Percentiles rank a stretch among this genome's conserved stretches.
phyloP scores from a whole-genome alignment of 495 filamentous ascomycete genomes.

The Penicillium crystallinum region DNA sequence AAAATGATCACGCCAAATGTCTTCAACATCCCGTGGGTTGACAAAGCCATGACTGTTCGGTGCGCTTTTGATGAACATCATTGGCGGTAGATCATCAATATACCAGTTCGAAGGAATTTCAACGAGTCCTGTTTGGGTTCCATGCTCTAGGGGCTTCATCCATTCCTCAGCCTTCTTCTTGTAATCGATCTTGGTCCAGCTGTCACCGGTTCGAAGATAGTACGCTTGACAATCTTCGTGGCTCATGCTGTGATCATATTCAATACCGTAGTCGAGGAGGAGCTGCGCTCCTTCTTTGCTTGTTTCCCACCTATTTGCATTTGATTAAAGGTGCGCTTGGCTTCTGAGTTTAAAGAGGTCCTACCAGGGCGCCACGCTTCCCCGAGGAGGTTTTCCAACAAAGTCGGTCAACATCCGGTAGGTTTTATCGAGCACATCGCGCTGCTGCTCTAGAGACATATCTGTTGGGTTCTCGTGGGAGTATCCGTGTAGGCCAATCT shows the following conservation, averaged over 20 bases:
- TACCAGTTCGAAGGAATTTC: constrained; percentile 67
- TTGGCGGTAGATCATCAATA: constrained; percentile 55
- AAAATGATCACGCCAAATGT: constrained; percentile 59
- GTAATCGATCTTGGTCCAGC: constrained; percentile 58
- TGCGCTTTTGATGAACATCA: constrained; percentile 59
- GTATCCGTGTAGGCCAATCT: constrained; percentile 72
- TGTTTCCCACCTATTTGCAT: constrained; percentile 52
- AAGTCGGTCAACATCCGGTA: constrained; percentile 68
- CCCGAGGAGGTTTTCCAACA: constrained; percentile 66
- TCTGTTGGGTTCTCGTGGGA: constrained; percentile 70
- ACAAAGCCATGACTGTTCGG: constrained; percentile 56
- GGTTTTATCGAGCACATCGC: constrained; percentile 71
- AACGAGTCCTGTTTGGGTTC: constrained; percentile 50
- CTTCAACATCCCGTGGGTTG: constrained; percentile 51
- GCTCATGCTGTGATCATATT: constrained; percentile 63
- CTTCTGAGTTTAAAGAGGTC: neutral
- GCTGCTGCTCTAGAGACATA: constrained; percentile 74
- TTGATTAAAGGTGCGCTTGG: neutral
- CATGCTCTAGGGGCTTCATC: constrained; percentile 58
- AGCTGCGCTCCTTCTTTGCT: constrained; percentile 59
- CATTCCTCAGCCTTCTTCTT: constrained; percentile 53
- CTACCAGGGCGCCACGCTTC: constrained; percentile 55
- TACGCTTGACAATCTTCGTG: constrained; percentile 64
- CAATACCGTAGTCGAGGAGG: constrained; percentile 61
- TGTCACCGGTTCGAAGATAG: constrained; percentile 54